A percentile compares a stretch with the other conserved stretches of the same genome.
Conservation (phyloP, 2,329 filamentous ascomycete species). For the Uncinocarpus reesii region DNA sequence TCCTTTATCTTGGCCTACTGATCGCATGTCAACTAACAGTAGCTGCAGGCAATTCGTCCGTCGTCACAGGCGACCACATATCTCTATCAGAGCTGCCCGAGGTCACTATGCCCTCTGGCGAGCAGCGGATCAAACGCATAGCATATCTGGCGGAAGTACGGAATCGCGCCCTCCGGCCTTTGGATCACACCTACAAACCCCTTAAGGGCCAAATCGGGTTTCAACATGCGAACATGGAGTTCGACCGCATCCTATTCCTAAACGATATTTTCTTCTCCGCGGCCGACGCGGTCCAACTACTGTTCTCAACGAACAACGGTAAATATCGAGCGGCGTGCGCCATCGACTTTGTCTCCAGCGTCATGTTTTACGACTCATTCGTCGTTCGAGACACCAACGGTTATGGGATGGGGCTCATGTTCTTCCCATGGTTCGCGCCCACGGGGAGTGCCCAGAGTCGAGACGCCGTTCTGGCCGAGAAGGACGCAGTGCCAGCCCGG, state of each 20-base stretch:
- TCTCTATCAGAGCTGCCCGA: constrained; percentile 4
- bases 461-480: constrained; percentile 9
- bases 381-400: constrained; percentile 14
- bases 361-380: constrained; percentile 15
- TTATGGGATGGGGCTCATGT: constrained; percentile 13
- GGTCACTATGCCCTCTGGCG: constrained; percentile 4
- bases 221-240: constrained; percentile 4
- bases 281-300: constrained; percentile 9
- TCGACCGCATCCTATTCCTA: constrained; percentile 14
- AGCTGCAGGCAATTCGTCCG: constrained; percentile 13
- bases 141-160: constrained; percentile 14
- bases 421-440: constrained; percentile 14
- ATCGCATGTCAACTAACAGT: background rate
- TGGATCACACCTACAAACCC: constrained; percentile 8
- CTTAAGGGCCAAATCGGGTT: constrained; percentile 2
- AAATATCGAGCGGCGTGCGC: constrained; percentile 15
- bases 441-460: constrained; percentile 9
- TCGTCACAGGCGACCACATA: constrained; percentile 13
- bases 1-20: background rate
- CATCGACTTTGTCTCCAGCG: constrained; percentile 13
- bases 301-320: constrained; percentile 15
- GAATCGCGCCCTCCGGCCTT: constrained; percentile 12
- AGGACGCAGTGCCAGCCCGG: constrained; percentile 13
- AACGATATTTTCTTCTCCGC: constrained; percentile 15
- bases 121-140: constrained; percentile 11